Evolutionary conservation across 257 asterid species (phyloP).

Genomic region (Scutellaria baicalensis): DNA sequence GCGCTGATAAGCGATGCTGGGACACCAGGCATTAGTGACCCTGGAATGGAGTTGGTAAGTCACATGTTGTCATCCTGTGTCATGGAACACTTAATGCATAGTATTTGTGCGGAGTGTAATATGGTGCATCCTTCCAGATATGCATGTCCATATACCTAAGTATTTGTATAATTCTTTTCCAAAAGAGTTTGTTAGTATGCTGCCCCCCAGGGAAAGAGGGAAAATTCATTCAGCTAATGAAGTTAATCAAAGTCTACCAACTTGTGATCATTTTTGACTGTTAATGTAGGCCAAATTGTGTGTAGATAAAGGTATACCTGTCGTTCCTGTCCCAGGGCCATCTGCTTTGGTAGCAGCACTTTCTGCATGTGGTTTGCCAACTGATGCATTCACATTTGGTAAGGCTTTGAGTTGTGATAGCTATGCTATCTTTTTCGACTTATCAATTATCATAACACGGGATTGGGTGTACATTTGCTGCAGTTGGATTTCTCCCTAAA

Average conservation of each 20-base stretch:
- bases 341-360: constrained; percentile 89
- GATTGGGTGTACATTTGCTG: constrained; percentile 14
- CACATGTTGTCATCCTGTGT: constrained; percentile 1
- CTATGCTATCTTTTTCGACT: not conserved
- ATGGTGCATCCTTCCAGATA: not conserved
- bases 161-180: not conserved
- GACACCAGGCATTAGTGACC: constrained; percentile 92
- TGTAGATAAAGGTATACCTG: constrained; percentile 51
- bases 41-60: constrained; percentile 89
- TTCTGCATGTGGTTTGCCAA: constrained; percentile 84
- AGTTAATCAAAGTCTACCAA: not conserved
- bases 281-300: constrained; percentile 70
- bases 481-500: constrained; percentile 96
- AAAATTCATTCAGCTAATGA: not conserved
- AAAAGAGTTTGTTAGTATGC: not conserved
- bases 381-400: constrained; percentile 91
- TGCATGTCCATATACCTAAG: not conserved
- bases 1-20: constrained; percentile 98
- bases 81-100: not conserved
- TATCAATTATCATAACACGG: not conserved
- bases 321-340: constrained; percentile 91
- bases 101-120: not conserved
- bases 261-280: constrained; percentile 14
- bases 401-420: constrained; percentile 11
- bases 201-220: not conserved